Percentiles rank a stretch among this genome's conserved stretches.
phyloP scores from a whole-genome alignment of 2,329 filamentous ascomycete genomes.

The Fusarium citri region DNA sequence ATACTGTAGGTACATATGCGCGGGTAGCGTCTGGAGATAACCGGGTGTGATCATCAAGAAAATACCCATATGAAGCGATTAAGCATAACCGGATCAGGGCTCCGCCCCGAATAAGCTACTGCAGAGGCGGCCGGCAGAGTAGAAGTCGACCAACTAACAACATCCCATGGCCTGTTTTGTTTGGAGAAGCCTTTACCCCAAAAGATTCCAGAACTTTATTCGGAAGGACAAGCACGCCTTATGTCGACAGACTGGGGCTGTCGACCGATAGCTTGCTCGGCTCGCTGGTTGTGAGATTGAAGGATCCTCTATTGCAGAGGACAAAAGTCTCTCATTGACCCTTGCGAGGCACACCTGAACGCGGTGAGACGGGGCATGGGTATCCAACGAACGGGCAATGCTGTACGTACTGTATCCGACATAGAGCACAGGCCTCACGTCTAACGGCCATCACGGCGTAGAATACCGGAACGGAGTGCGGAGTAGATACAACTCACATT shows the following conservation, averaged over 20 bases:
- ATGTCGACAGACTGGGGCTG: not conserved
- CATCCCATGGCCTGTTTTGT: not conserved
- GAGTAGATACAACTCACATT: not conserved
- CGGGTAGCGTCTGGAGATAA: constrained; percentile 29
- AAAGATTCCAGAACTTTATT: constrained; percentile 30
- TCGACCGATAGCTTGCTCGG: not conserved
- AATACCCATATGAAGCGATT: constrained; percentile 9
- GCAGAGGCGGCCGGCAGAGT: constrained; percentile 8
- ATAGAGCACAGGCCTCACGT: not conserved
- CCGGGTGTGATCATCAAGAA: constrained; percentile 16
- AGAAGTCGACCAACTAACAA: not conserved
- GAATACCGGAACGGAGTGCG: not conserved
- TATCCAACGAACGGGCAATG: constrained; percentile 13
- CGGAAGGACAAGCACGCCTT: constrained; percentile 13
- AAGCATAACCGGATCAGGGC: constrained; percentile 12
- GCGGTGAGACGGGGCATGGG: not conserved
- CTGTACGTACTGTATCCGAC: constrained; percentile 1
- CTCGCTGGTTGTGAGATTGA: not conserved
- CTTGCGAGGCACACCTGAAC: constrained; percentile 19
- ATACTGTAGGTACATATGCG: not conserved
- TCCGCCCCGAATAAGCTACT: constrained; percentile 25
- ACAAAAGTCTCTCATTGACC: not conserved
- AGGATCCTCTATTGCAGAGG: not conserved
- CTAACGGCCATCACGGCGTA: constrained; percentile 10
- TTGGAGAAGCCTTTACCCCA: constrained; percentile 11